Percentiles rank a stretch among this genome's conserved stretches.
Evolutionary conservation across 1,284 basidiomycete species (phyloP).

Genomic region (Ceratobasidium sp.): DNA sequence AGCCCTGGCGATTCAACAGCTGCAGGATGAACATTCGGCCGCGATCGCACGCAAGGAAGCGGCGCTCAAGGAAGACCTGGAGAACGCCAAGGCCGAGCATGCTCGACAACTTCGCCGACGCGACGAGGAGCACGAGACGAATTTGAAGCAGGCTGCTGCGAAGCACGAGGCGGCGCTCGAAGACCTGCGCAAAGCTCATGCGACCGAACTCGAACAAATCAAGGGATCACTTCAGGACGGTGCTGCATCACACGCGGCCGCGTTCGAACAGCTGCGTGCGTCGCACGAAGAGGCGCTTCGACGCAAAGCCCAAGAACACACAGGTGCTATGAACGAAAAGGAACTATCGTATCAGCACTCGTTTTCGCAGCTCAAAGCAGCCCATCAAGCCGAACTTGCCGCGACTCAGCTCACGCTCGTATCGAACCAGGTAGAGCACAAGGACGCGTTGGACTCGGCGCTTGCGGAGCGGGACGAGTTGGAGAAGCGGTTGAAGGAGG

Average conservation of each 20-base stretch:
- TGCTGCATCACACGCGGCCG: constrained; percentile 21
- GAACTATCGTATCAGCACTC: constrained; percentile 8
- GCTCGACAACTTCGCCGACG: constrained; percentile 37
- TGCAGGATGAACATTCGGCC: constrained; percentile 48
- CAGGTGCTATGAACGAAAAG: constrained; percentile 40
- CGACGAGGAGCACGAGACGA: constrained; percentile 61
- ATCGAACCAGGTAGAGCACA: constrained; percentile 61
- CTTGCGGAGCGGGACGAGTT: constrained; percentile 56
- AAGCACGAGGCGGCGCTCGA: constrained; percentile 36
- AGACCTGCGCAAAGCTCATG: constrained; percentile 36
- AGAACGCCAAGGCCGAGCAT: constrained; percentile 45
- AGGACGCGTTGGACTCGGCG: constrained; percentile 57
- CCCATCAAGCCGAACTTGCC: constrained; percentile 61
- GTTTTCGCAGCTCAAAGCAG: constrained; percentile 54
- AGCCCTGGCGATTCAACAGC: constrained; percentile 43
- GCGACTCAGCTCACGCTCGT: constrained; percentile 59
- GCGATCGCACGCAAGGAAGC: constrained; percentile 45
- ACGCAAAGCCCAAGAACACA: constrained; percentile 40
- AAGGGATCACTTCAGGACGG: constrained; percentile 16
- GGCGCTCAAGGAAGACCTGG: constrained; percentile 45
- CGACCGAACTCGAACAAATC: constrained; percentile 9
- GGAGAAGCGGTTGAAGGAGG: constrained; percentile 58
- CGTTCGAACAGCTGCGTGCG: constrained; percentile 17
- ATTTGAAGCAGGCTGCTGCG: constrained; percentile 53
- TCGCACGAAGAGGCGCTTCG: constrained; percentile 22